Base-by-base conservation (phyloP, 768 basidiomycete species). In the Lactarius hengduanensis region DNA sequence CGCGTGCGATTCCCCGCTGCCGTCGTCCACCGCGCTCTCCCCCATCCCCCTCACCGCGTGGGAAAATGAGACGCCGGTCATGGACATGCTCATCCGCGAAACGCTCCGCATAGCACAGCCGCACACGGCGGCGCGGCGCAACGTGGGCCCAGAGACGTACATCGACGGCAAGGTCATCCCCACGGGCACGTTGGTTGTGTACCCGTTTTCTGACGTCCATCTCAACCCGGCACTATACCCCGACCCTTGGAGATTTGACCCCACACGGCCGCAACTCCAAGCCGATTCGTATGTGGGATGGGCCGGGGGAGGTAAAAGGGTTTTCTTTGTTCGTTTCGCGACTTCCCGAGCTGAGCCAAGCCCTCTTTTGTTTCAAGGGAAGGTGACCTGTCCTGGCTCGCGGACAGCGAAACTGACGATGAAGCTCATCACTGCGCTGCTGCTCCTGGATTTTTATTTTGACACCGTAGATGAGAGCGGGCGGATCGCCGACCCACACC, bases 141-240 rank as follows among this genome's bases (percentile, higher is more conserved):
- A 92, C 74, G 77, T 90, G 64, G 90, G 90, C 20, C 87, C 87
- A 70, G 86, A 89, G 64, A 76, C 86, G 43, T 81, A 86, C 71
- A 87, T 92, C 70, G 83, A 87, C 76, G 84, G 84, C 68, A 89
- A 86, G 76, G 77, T 81, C 45, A 83, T 92, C 36, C 89, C 89
- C 38, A 86, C 87, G 26, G 90, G 89, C 64, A 83, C 89, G 62
- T 91, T 89, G 73, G 83, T 90, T 56, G 81, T 91, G 54, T 92
- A 91, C 77, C 90, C 90, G 53, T 91, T 91, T 76, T 88, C 87
- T 74, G 87, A 89, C 72, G 86, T 91, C 53, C 90, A 92, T 77
- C 83, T 92, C 43, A 82, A 91, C 75, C 81, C 86, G 45, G 80
- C 82, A 67, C 75, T 92, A 26, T 92, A 92, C 75, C 83, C 86